Evolutionary conservation across 169 alveolate species (phyloP), one percentile per base, ranked within the genome.

Genomic region (Plasmodium berghei): DNA sequence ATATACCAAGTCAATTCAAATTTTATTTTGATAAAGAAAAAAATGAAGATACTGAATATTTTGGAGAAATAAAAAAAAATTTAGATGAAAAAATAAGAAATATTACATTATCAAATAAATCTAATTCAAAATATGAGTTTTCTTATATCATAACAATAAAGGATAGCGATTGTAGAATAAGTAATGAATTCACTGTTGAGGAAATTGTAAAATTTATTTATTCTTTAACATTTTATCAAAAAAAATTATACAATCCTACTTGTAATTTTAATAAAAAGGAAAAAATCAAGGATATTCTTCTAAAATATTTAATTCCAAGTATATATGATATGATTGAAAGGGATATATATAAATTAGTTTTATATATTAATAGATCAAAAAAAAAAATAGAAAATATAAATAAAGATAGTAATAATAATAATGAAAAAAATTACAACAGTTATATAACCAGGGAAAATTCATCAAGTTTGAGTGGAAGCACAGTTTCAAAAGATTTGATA

Each of bases 201-300:
- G 89, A 77, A 16, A 14, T 77, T 9, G 66, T 66, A 6, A 77
- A 77, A 55, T 24, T 77, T 46, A 1, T 56, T 5, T 49, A 77
- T 54, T 40, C 77, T 1, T 26, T 77, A 9, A 22, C 74, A 24
- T 77, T 63, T 52, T 77, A 48, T 64, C 55, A 77, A 10, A 77
- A 64, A 52, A 34, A 64, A 64, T 3, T 54, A 10, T 34, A 6
- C 0, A 22, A 26, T 14, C 20, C 85, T 0, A 20, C 42, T 34
- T 34, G 42, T 34, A 34, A 34, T 5, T 34, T 34, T 5, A 24
- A 34, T 3, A 8, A 58, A 0, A 14, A 40, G 55, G 18, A 69
- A 42, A 16, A 9, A 55, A 34, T 34, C 6, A 34, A 5, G 42
- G 8, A 34, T 34, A 34, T 34, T 0, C 8, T 34, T 5, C 6